Conservation (phyloP, 2,329 filamentous ascomycete species). For the Colletotrichum viniferum region DNA sequence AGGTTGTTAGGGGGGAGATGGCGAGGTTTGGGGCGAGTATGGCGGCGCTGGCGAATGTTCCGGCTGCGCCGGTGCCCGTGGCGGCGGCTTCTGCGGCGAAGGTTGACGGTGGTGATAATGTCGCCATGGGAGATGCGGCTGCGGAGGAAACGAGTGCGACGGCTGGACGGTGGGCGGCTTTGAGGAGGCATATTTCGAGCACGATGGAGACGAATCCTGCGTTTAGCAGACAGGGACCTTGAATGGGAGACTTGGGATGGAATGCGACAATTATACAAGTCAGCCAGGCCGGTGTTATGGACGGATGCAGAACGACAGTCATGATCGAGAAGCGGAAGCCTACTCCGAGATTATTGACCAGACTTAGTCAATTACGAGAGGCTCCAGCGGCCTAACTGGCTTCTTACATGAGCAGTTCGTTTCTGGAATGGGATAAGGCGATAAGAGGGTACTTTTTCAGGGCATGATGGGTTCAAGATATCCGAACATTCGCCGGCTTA, state of each 20-base stretch:
- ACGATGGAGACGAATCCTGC: constrained; percentile 90
- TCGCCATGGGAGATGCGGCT: constrained; percentile 9
- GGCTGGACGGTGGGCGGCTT: constrained; percentile 75
- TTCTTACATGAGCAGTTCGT: too few species aligned
- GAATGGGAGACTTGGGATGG: not conserved
- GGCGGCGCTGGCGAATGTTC: constrained; percentile 65
- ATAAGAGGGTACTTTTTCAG: too few species aligned
- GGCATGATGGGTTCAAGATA: too few species aligned
- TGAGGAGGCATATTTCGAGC: constrained; percentile 82
- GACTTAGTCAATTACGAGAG: too few species aligned
- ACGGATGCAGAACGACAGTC: too few species aligned
- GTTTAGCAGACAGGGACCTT: constrained; percentile 51
- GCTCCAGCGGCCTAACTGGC: too few species aligned
- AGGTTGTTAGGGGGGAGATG: constrained; percentile 79
- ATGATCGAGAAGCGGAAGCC: too few species aligned
- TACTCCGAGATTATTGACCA: too few species aligned
- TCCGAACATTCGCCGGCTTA: too few species aligned
- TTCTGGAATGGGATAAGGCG: too few species aligned
- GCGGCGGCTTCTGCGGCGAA: not conserved
- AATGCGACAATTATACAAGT: too few species aligned
- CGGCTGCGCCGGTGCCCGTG: constrained; percentile 9
- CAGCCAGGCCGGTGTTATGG: too few species aligned
- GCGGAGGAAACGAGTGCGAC: constrained; percentile 35
- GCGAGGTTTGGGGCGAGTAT: constrained; percentile 84
- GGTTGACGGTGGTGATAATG: constrained; percentile 14